Conservation (phyloP, 495 filamentous ascomycete genomes). For the Glutinoglossum americanum region DNA sequence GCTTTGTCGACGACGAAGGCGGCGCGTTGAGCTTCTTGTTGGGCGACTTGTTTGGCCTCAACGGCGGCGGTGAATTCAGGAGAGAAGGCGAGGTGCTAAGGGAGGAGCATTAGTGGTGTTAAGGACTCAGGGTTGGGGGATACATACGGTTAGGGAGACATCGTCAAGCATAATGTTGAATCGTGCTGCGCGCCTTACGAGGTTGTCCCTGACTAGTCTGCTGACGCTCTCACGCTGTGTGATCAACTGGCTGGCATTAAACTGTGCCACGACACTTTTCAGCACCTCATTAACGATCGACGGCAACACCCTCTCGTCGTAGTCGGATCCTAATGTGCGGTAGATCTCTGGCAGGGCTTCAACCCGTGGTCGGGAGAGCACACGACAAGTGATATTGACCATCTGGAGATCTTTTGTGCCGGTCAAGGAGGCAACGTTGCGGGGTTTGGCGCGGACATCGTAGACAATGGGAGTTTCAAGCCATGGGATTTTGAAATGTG, state of each 20-base stretch:
- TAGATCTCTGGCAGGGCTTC: conserved; percentile 88
- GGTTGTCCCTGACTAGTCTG: conserved; percentile 74
- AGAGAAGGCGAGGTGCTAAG: conserved; percentile 90
- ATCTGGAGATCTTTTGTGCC: conserved; percentile 99
- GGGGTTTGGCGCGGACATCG: conserved; percentile 91
- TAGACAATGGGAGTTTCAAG: conserved; percentile 92
- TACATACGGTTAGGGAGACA: conserved; percentile 80
- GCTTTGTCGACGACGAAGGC: conserved; percentile 98
- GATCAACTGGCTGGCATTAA: conserved; percentile 95
- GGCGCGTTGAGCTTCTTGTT: conserved; percentile 93
- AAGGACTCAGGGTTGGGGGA: not conserved
- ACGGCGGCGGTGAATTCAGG: conserved; percentile 98
- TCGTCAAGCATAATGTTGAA: conserved; percentile 97
- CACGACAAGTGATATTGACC: conserved; percentile 99
- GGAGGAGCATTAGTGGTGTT: not conserved
- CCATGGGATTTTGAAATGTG: conserved; percentile 85
- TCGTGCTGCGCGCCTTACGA: conserved; percentile 70
- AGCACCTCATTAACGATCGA: conserved; percentile 97
- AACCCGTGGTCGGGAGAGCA: conserved; percentile 75
- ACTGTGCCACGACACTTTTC: conserved; percentile 97
- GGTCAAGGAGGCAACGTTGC: conserved; percentile 90
- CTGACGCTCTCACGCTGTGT: conserved; percentile 96
- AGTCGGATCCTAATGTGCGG: conserved; percentile 84
- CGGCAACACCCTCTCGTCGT: conserved; percentile 88
- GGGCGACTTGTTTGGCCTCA: conserved; percentile 96